Evolutionary conservation across 2,329 filamentous ascomycete genomes (phyloP).

Genomic region (Xylariaceae sp.): DNA sequence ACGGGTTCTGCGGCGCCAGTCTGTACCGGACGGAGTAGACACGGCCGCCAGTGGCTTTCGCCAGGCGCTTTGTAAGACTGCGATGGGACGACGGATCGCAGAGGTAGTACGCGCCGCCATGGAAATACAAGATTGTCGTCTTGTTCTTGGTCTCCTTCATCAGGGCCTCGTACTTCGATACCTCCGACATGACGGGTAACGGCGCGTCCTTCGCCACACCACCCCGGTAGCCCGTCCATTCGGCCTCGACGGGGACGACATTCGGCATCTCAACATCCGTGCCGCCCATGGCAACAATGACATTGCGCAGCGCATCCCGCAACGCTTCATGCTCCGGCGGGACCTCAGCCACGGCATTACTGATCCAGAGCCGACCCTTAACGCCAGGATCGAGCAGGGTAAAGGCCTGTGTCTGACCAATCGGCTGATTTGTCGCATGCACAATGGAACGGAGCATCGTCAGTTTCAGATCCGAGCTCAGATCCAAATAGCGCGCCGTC

Average conservation of each 20-base stretch:
- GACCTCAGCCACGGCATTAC: conserved; percentile 58
- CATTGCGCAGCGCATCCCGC: conserved; percentile 52
- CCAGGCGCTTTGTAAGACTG: conserved; percentile 52
- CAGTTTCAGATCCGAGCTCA: conserved; percentile 68
- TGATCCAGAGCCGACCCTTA: conserved; percentile 78
- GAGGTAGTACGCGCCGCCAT: conserved; percentile 70
- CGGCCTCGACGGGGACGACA: conserved; percentile 56
- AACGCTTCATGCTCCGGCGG: conserved; percentile 51
- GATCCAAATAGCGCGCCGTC: conserved; percentile 69
- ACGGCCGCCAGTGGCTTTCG: conserved; percentile 60
- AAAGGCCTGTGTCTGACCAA: conserved; percentile 56
- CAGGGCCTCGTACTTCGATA: conserved; percentile 59
- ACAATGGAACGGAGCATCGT: conserved; percentile 62
- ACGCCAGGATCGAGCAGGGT: conserved; percentile 38
- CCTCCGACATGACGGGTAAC: conserved; percentile 54
- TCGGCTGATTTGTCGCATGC: conserved; percentile 40
- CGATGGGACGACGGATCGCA: conserved; percentile 67
- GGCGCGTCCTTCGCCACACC: conserved; percentile 44
- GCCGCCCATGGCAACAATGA: conserved; percentile 50
- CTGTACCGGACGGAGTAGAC: conserved; percentile 70
- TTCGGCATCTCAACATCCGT: conserved; percentile 42
- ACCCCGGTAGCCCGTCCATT: conserved; percentile 69
- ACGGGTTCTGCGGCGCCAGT: conserved; percentile 67
- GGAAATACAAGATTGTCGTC: conserved; percentile 66
- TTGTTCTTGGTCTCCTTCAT: conserved; percentile 61